Base-by-base conservation (phyloP, 352 stramenopile species). In the Globisporangium polare region DNA sequence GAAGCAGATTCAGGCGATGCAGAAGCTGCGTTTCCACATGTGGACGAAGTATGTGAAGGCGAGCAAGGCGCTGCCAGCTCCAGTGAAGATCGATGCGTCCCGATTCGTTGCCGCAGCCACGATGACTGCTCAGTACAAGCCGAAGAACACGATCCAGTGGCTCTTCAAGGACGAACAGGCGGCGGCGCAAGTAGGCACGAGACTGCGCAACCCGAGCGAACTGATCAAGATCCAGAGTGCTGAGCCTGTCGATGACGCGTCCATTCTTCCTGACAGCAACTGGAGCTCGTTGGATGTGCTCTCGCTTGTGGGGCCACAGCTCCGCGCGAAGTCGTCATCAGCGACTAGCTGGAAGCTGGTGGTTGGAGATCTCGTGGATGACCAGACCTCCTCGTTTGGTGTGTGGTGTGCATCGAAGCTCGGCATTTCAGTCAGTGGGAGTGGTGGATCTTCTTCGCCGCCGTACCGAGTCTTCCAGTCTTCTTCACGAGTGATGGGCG, bases 21-120 rank as follows among this genome's bases (percentile, higher is more conserved):
- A 91, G 26, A 76, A 81, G 50, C 58, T 94, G 20, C 79, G 65
- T 37, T 76, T 94, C 20, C 71, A 79, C 18, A 42, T 73, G 35
- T 94, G 85, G 85, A 80, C 71, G 46, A 87, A 83, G 42, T 92
- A 88, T 66, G 69, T 78, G n/a, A 60, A 65, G n/a, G 61, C 59
- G 9, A 83, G 78, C 24, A 83, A 83, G 51, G 60, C 74, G 18
- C 55, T 73, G 22, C 65, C 71, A 50, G 66, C 68, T 0, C 74
- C 73, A 31, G 63, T 89, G 33, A 66, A 66, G 22, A 69, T 90
- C 42, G 67, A 79, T 52, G 61, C 69, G 22, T 60, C 63, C 9
- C 50, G 60, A 2, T 62, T 80, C 18, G 39, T n/a, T 45, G 41
- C 68, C 1, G 57, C 69, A 24, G 53, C 60, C 17, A 29, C 33